phyloP scores from a whole-genome alignment of 331 rosid species.

The Rosa hybrid region DNA sequence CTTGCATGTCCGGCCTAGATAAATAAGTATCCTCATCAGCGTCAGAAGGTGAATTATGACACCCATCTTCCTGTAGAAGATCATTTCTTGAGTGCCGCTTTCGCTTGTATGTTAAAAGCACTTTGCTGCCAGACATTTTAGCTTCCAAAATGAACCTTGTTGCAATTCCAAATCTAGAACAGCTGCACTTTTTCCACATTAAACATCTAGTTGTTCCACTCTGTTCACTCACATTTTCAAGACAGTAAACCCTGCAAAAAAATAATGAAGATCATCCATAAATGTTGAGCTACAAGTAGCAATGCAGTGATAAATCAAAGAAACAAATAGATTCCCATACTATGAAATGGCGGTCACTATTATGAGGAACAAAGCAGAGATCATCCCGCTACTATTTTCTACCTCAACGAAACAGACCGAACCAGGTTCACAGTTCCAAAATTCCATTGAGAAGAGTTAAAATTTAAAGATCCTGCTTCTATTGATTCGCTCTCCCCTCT shows the following conservation, averaged over 20 bases:
- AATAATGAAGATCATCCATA: background rate
- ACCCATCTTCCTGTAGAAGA: conserved; percentile 29
- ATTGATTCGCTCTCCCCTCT: background rate
- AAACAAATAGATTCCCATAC: background rate
- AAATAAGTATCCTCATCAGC: conserved; percentile 23
- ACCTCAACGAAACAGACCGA: background rate
- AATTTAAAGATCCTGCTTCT: background rate
- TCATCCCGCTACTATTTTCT: background rate
- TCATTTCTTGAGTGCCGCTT: conserved; percentile 40
- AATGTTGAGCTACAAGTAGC: background rate
- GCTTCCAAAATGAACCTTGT: conserved; percentile 24
- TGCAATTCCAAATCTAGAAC: conserved; percentile 24
- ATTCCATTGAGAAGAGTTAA: background rate
- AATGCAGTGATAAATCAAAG: background rate
- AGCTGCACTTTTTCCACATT: background rate
- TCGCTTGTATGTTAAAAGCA: conserved; percentile 57
- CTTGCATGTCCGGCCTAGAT: conserved; percentile 23
- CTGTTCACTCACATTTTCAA: background rate
- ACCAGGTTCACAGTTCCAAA: background rate
- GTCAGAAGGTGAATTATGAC: conserved; percentile 23
- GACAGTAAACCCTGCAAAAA: conserved; percentile 11
- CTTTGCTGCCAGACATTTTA: conserved; percentile 55
- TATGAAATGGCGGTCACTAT: background rate
- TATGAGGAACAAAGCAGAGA: background rate
- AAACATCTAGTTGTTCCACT: conserved; percentile 10